Evolutionary conservation across 2,329 filamentous ascomycete genomes (phyloP).

Genomic region (Penicillium crustosum): DNA sequence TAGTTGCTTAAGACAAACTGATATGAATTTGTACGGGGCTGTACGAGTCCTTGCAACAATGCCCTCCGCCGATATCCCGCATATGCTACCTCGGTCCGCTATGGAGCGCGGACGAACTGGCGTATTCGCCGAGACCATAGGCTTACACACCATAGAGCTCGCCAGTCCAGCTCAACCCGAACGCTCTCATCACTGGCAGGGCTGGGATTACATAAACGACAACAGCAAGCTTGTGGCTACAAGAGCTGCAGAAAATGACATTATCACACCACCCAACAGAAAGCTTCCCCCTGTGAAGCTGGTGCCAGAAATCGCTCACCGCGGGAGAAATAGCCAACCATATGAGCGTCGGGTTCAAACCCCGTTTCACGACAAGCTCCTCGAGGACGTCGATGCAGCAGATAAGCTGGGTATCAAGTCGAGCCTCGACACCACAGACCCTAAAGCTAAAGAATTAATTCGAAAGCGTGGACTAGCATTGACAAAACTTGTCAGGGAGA

Average conservation of each 20-base stretch:
- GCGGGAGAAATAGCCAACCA: slow-evolving; percentile 14
- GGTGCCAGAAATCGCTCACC: slow-evolving; percentile 25
- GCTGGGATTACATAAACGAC: slow-evolving; percentile 24
- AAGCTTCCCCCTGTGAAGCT: slow-evolving; percentile 23
- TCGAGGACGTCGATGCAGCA: slow-evolving; percentile 17
- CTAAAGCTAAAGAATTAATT: slow-evolving; percentile 2
- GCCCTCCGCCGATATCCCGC: slow-evolving; percentile 58
- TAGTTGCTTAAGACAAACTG: slow-evolving; percentile 56
- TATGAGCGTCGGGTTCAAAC: slow-evolving; percentile 40
- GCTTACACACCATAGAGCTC: slow-evolving; percentile 52
- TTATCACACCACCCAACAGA: slow-evolving; percentile 35
- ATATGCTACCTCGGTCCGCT: slow-evolving; percentile 61
- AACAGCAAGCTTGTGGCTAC: slow-evolving; percentile 32
- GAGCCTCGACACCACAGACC: not conserved
- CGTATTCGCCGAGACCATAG: slow-evolving; percentile 58
- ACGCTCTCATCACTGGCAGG: slow-evolving; percentile 24
- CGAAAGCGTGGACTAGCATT: slow-evolving; percentile 5
- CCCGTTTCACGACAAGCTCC: slow-evolving; percentile 36
- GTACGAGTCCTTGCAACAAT: slow-evolving; percentile 78
- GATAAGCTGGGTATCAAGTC: slow-evolving; percentile 20
- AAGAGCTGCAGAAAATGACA: slow-evolving; percentile 28
- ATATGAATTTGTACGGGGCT: slow-evolving; percentile 74
- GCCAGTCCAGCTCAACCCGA: slow-evolving; percentile 44
- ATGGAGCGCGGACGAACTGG: slow-evolving; percentile 57
- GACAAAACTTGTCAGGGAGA: slow-evolving; percentile 29